Evolutionary conservation across 352 stramenopile species (phyloP).

Genomic region (Phytophthora pseudosyringae): DNA sequence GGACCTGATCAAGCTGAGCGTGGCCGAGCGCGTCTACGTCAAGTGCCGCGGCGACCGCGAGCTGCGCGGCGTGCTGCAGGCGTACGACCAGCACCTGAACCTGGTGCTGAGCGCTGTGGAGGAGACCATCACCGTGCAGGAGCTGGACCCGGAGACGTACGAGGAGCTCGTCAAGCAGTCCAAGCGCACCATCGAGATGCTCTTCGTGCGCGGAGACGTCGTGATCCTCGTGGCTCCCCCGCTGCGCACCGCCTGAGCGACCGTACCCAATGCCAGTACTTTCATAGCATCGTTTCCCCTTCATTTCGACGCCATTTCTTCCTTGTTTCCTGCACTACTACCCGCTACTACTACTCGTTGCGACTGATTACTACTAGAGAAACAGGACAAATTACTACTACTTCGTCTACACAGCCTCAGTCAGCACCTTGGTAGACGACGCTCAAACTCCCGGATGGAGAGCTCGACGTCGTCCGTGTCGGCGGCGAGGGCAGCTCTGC

Average conservation of each 20-base stretch:
- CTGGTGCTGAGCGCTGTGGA: constrained; percentile 99
- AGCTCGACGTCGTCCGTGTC: constrained; percentile 37
- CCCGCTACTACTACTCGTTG: no score
- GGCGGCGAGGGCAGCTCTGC: not conserved
- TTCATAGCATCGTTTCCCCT: no score
- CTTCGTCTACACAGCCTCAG: constrained; percentile 7
- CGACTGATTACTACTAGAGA: no score
- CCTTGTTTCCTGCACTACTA: no score
- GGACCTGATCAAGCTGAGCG: constrained; percentile 98
- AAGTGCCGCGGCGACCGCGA: constrained; percentile 98
- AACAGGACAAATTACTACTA: not conserved
- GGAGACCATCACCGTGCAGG: constrained; percentile 97
- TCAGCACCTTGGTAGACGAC: constrained; percentile 30
- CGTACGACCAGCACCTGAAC: constrained; percentile 99
- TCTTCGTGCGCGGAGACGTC: constrained; percentile 99
- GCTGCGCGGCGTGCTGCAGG: constrained; percentile 97
- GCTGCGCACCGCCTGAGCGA: constrained; percentile 90
- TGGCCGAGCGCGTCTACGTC: constrained; percentile 99
- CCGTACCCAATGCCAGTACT: no score
- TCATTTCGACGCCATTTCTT: no score
- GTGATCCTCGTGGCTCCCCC: constrained; percentile 98
- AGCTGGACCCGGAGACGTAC: constrained; percentile 98
- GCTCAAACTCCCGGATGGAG: constrained; percentile 55
- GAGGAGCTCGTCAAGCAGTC: constrained; percentile 97
- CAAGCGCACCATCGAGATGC: constrained; percentile 97